phyloP scores from a whole-genome alignment of 305 asterid species.

The Withania somnifera region DNA sequence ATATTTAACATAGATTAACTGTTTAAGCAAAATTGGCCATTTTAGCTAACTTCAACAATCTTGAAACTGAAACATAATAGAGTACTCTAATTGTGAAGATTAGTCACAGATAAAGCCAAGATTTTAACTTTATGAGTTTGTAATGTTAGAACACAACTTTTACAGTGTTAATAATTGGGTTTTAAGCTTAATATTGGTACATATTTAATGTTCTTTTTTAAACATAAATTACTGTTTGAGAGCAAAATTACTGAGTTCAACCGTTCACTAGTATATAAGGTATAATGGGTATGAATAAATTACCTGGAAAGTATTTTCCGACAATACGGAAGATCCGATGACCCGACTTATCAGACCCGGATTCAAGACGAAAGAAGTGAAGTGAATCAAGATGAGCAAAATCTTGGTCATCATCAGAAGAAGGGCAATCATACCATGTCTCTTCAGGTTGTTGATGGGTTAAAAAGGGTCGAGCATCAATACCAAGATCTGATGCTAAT shows the following conservation, averaged over 20 bases:
- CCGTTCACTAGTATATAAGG: no score
- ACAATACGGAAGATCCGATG: slow-evolving; percentile 73
- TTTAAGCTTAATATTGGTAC: no score
- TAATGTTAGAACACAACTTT: no score
- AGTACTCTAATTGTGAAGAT: not conserved
- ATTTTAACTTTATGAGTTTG: no score
- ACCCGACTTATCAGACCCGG: slow-evolving; percentile 57
- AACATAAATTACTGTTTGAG: no score
- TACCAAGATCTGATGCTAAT: slow-evolving; percentile 81
- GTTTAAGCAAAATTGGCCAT: not conserved
- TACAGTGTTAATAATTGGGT: no score
- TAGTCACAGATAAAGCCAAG: not conserved
- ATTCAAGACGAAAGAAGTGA: slow-evolving; percentile 63
- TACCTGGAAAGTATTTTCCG: slow-evolving; percentile 90
- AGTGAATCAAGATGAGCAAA: slow-evolving; percentile 80
- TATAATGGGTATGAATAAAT: no score
- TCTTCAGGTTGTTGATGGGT: slow-evolving; percentile 20
- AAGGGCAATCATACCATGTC: slow-evolving; percentile 69
- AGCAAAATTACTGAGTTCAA: no score
- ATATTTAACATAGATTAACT: no score
- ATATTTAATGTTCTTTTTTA: no score
- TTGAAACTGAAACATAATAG: not conserved
- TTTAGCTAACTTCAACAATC: not conserved
- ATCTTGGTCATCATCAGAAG: slow-evolving; percentile 12
- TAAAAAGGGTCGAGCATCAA: slow-evolving; percentile 69